Conservation (phyloP, 108 stramenopile species). For the Fragilariopsis cylindrus region DNA sequence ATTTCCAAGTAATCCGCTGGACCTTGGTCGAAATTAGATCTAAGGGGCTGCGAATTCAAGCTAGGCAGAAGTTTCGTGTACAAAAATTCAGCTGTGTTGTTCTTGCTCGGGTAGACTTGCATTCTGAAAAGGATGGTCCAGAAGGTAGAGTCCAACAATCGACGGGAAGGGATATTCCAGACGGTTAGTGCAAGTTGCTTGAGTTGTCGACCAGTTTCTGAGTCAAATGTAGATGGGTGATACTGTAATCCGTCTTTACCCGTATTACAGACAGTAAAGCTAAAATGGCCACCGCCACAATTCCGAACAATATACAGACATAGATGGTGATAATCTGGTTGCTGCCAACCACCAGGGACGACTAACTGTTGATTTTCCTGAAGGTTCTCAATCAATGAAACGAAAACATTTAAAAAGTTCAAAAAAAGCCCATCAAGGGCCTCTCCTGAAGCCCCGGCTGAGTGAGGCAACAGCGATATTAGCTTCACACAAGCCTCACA, state of each 20-base stretch:
- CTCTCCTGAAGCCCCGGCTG: conserved; percentile 80
- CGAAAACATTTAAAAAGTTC: conserved; percentile 87
- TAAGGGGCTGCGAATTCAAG: conserved; percentile 77
- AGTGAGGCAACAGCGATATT: conserved; percentile 79
- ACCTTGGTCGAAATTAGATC: conserved; percentile 79
- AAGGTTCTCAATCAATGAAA: conserved; percentile 77
- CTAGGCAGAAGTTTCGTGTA: conserved; percentile 85
- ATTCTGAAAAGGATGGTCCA: conserved; percentile 90
- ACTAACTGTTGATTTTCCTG: conserved; percentile 79
- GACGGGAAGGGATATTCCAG: conserved; percentile 79
- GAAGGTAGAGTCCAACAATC: conserved; percentile 82
- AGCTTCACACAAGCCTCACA: conserved; percentile 85
- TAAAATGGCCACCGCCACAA: conserved; percentile 68
- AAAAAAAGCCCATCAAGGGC: conserved; percentile 77
- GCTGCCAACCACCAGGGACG: conserved; percentile 90
- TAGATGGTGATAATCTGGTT: conserved; percentile 73
- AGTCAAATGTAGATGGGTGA: conserved; percentile 82
- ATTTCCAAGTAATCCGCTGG: conserved; percentile 75
- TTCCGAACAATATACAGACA: conserved; percentile 85
- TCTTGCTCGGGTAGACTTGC: conserved; percentile 87
- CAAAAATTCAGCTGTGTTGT: conserved; percentile 78
- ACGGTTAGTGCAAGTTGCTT: conserved; percentile 85
- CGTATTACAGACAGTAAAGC: conserved; percentile 87
- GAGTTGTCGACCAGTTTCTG: conserved; percentile 74
- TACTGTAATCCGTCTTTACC: conserved; percentile 86